phyloP scores from a whole-genome alignment of 2,329 filamentous ascomycete genomes.

The Ampelomyces quisqualis region DNA sequence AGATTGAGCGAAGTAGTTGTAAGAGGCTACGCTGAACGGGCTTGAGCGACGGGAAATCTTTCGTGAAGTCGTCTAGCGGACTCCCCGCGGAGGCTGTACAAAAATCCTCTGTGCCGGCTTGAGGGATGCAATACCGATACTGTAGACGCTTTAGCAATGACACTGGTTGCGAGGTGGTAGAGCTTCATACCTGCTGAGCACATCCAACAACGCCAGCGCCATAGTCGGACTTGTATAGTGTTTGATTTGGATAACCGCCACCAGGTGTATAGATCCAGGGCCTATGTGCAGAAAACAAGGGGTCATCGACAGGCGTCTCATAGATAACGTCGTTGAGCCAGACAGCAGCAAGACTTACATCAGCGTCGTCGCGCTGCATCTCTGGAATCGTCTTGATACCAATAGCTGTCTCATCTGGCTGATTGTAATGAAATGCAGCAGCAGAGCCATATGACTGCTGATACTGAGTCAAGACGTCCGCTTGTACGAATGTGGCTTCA shows the following conservation, averaged over 20 bases:
- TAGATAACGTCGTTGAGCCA: slow-evolving; percentile 2
- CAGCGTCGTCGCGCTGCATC: slow-evolving; percentile 2
- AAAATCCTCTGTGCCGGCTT: not conserved
- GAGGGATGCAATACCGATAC: slow-evolving; percentile 4
- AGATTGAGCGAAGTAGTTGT: slow-evolving; percentile 1
- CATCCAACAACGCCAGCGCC: slow-evolving; percentile 4
- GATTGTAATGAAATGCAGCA: not conserved
- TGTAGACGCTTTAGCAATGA: not conserved
- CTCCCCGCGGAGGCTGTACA: not conserved
- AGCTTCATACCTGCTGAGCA: slow-evolving; percentile 1
- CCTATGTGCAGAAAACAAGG: slow-evolving; percentile 4
- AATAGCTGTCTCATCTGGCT: not conserved
- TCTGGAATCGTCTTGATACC: not conserved
- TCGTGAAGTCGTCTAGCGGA: slow-evolving; percentile 1
- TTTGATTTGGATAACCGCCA: not conserved
- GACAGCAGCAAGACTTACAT: not conserved
- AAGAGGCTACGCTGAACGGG: slow-evolving; percentile 1
- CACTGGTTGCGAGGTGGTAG: not conserved
- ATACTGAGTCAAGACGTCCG: not conserved
- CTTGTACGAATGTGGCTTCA: slow-evolving; percentile 3
- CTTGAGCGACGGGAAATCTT: not conserved
- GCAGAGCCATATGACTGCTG: slow-evolving; percentile 2
- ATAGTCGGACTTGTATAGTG: slow-evolving; percentile 1
- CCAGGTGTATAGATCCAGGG: slow-evolving; percentile 1
- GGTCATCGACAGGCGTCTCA: slow-evolving; percentile 3